A percentile compares a stretch with the other conserved stretches of the same genome.
phyloP scores from a whole-genome alignment of 139 green algal genomes.

The Chlamydomonas sphaeroides region DNA sequence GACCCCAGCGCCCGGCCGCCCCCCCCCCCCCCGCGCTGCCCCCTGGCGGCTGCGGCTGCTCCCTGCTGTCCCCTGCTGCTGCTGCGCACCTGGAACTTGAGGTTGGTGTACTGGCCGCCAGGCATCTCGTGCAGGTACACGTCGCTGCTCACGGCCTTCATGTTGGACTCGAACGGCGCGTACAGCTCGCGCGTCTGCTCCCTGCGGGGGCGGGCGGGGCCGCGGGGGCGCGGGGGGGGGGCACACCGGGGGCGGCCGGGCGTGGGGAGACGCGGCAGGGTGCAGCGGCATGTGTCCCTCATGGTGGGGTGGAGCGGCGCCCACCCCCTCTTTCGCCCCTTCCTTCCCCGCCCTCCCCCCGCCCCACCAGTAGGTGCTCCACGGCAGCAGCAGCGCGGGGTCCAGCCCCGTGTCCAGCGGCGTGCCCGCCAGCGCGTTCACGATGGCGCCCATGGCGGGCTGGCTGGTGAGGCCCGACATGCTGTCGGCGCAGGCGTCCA shows the following conservation, averaged over 20 bases:
- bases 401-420: slow-evolving; percentile 88
- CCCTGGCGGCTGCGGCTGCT: no score
- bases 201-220: no score
- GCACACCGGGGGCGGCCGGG: no score
- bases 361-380: slow-evolving; percentile 89
- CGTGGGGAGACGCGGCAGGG: no score
- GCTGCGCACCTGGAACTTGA: slow-evolving; percentile 62
- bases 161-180: slow-evolving; percentile 88
- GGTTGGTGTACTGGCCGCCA: slow-evolving; percentile 63
- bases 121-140: slow-evolving; percentile 98
- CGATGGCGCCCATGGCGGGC: slow-evolving; percentile 88
- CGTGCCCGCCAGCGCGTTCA: slow-evolving; percentile 77
- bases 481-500: slow-evolving; percentile 87
- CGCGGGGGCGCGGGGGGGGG: no score
- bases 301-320: no score
- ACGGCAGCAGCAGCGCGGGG: slow-evolving; percentile 59
- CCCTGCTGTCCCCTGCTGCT: no score
- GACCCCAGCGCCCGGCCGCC: no score
- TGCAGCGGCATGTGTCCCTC: no score
- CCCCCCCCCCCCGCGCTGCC: no score
- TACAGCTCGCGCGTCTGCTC: slow-evolving; percentile 88
- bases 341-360: no score
- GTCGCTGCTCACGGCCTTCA: slow-evolving; percentile 71
- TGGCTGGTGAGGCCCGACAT: slow-evolving; percentile 84
- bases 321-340: no score